Base-by-base conservation (phyloP, 495 filamentous ascomycete species). In the Neurospora sp. region DNA sequence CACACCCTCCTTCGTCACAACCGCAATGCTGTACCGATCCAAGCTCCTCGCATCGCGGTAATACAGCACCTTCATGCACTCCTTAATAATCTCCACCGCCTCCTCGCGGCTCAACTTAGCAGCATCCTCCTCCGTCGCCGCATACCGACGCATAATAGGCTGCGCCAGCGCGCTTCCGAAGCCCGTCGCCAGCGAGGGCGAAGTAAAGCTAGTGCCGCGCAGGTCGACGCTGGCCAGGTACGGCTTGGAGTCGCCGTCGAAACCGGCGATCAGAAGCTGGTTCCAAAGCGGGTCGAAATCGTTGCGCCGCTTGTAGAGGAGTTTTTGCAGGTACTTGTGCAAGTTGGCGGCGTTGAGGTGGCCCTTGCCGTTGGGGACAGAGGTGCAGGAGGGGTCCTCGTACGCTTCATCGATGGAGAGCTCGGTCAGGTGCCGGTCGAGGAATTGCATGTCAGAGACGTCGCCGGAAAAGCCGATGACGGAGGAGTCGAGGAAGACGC, bases 271-370 rank as follows among this genome's bases (percentile, higher is more conserved):
- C 18, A 99, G 89, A 20, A 98, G 86, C 76, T 92, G 88, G 82
- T 99, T 99, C 96, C 96, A 99, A 53, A 99, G 88, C 9, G 96
- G 96, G 86, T 99, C 93, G 87, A 99, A 94, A 76, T 97, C 91
- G 74, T 91, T 91, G 73, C 96, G 94, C 27, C 96, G 92, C 81
- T 91, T 90, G 88, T 99, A 99, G 81, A 99, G 87, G 70, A 98
- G 91, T 83, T 97, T 97, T 74, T 91, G 86, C 22, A 99, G 90
- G 83, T 98, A 99, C 78, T 92, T 96, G 88, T 98, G 94, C 73
- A 99, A 89, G 82, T 97, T 96, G 80, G 90, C 90, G n/a, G 94
- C 94, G 82, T 91, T 92, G 74, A 97, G 89, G 71, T 86, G 82
- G 78, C 87, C 87, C 31, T 72, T 69, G 45, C 80, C 78, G 74